Evolutionary conservation across 1,139 yeast species (phyloP), one percentile per base, ranked within the genome.

Genomic region (Sugiyamaella xylanicola): DNA sequence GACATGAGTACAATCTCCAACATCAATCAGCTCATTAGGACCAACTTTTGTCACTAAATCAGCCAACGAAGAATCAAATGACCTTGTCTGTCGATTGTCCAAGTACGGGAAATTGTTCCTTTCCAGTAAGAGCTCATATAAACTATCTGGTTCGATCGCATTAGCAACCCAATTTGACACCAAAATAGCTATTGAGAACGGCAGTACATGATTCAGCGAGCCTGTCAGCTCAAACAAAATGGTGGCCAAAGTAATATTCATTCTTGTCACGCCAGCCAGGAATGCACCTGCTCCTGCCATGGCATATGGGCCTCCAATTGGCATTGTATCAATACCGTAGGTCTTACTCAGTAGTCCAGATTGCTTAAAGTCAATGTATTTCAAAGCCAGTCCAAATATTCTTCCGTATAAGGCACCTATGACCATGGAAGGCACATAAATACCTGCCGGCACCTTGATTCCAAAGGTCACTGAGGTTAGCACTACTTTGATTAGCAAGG

Each of bases 401-500:
- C 87, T 67, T 0, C 89, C 89, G 70, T 81, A 83, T 15, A 84
- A 69, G 0, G 88, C 87, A 5, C 89, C 89, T 54, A 79, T 75
- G 1, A 83, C 86, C 87, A 84, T 83, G 0, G 86, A 80, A 1
- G 89, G 89, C 0, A 84, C 85, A 64, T 84, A 84, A 20, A 84
- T 81, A 20, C 89, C 89, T 54, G 84, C 78, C 0, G 89, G 89
- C 2, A 84, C 73, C 63, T 82, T 84, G 55, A 83, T 68, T 0
- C 89, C 89, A 68, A 82, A 82, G 0, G 87, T 81, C 9, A 82
- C 66, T 27, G 78, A 73, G 0, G 86, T 83, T 35, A 83, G 69
- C 1, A 76, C 54, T 0, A 79, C 62, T 61, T 83, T 83, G 48
- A 80, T 71, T 1, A 74, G 59, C 48, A 83, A 71, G 2, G 86